phyloP scores from a whole-genome alignment of 257 asterid species.

The Solanum appendiculatum region DNA sequence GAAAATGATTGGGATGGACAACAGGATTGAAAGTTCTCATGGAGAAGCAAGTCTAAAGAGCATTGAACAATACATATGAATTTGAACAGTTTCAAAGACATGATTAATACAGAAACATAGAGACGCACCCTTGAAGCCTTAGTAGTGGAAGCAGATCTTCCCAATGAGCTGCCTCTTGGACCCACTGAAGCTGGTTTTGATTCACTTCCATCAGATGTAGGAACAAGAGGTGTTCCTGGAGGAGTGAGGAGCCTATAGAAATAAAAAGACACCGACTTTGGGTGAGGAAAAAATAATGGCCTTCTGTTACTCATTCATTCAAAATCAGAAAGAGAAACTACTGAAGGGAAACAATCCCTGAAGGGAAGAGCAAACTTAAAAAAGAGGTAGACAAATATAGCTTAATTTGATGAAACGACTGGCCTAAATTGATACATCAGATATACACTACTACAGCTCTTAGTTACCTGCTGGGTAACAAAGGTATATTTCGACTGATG shows the following conservation, averaged over 20 bases:
- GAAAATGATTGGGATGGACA: neutral
- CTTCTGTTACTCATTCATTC: neutral
- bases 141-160: slow-evolving; percentile 60
- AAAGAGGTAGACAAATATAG: neutral
- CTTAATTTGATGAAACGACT: neutral
- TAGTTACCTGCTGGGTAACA: neutral
- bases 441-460: neutral
- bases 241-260: slow-evolving; percentile 94
- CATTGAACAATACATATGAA: neutral
- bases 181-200: slow-evolving; percentile 42
- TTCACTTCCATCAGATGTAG: slow-evolving; percentile 64
- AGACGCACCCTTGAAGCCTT: slow-evolving; percentile 86
- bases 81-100: neutral
- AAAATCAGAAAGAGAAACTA: neutral
- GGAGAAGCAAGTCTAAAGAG: neutral
- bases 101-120: neutral
- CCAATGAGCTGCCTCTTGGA: slow-evolving; percentile 56
- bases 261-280: neutral
- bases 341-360: neutral
- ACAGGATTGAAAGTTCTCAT: neutral
- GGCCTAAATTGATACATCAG: neutral
- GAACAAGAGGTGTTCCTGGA: slow-evolving; percentile 93
- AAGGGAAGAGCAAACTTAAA: neutral
- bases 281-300: neutral
- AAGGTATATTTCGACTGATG: neutral